Percentiles rank a stretch among this genome's conserved stretches.
Evolutionary conservation across 2,329 filamentous ascomycete species (phyloP).

Genomic region (Huntiella decipiens): DNA sequence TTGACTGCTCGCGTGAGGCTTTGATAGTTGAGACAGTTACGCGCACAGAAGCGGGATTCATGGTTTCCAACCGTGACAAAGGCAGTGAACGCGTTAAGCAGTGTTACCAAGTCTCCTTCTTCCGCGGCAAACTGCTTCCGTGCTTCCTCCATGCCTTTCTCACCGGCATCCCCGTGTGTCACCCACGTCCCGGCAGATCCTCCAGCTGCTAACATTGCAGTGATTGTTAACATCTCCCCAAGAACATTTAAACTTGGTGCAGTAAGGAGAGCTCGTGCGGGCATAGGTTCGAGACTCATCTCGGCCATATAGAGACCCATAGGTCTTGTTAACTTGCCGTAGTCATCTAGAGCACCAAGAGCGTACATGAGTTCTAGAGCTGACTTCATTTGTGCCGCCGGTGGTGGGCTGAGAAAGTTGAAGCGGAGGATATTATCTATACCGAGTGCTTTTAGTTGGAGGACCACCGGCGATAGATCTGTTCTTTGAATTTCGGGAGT

Average conservation of each 20-base stretch:
- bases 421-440: constrained; percentile 90
- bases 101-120: constrained; percentile 82
- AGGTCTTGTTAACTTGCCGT: constrained; percentile 76
- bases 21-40: constrained; percentile 76
- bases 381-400: constrained; percentile 65
- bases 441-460: constrained; percentile 85
- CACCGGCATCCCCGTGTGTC: constrained; percentile 50
- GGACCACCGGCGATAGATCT: constrained; percentile 69
- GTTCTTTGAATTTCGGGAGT: constrained; percentile 83
- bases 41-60: constrained; percentile 69
- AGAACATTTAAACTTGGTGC: constrained; percentile 59
- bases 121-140: constrained; percentile 73
- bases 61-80: constrained; percentile 72
- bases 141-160: constrained; percentile 53
- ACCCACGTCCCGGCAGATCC: constrained; percentile 50
- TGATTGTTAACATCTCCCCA: constrained; percentile 74
- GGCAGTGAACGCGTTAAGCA: constrained; percentile 82
- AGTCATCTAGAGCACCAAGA: constrained; percentile 69
- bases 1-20: constrained; percentile 64
- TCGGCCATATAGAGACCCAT: constrained; percentile 87
- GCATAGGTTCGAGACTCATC: constrained; percentile 84
- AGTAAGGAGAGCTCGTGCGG: constrained; percentile 69
- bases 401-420: constrained; percentile 71
- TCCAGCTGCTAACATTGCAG: constrained; percentile 80
- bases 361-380: constrained; percentile 78